Evolutionary conservation across 345 rosid species (phyloP).

Genomic region (Pistacia vera): DNA sequence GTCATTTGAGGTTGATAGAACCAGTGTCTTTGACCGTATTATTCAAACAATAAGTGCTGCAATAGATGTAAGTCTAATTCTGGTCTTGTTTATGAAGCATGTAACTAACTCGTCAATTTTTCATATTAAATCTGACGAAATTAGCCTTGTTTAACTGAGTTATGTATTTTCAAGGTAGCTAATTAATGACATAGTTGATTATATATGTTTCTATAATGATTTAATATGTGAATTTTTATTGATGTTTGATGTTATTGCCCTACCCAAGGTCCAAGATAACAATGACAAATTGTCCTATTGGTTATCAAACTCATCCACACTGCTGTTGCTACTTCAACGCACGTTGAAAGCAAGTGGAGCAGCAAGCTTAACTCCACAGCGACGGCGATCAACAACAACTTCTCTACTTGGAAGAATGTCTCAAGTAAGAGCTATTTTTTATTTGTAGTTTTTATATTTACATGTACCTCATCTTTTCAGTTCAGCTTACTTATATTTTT

Average conservation of each 20-base stretch:
- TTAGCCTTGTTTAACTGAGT: neutral
- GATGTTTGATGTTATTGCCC: conserved; percentile 23
- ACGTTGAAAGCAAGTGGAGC: conserved; percentile 87
- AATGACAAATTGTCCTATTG: conserved; percentile 81
- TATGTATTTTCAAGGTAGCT: neutral
- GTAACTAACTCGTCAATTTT: neutral
- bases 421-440: conserved; percentile 46
- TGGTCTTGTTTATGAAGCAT: neutral
- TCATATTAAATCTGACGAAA: neutral
- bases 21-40: conserved; percentile 80
- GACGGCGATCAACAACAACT: conserved; percentile 68
- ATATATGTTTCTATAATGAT: conserved; percentile 8
- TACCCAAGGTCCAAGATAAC: conserved; percentile 71
- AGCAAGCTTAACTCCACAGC: conserved; percentile 65
- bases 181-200: neutral
- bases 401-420: conserved; percentile 90
- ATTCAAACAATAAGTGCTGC: conserved; percentile 84
- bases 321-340: conserved; percentile 80
- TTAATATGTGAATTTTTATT: conserved; percentile 11
- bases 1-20: conserved; percentile 92
- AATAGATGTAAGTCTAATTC: conserved; percentile 56
- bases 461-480: conserved; percentile 1
- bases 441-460: neutral
- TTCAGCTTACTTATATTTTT: conserved; percentile 13
- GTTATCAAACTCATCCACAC: conserved; percentile 88